Evolutionary conservation across 2,329 filamentous ascomycete genomes (phyloP).

Genomic region (Aspergillus sp.): DNA sequence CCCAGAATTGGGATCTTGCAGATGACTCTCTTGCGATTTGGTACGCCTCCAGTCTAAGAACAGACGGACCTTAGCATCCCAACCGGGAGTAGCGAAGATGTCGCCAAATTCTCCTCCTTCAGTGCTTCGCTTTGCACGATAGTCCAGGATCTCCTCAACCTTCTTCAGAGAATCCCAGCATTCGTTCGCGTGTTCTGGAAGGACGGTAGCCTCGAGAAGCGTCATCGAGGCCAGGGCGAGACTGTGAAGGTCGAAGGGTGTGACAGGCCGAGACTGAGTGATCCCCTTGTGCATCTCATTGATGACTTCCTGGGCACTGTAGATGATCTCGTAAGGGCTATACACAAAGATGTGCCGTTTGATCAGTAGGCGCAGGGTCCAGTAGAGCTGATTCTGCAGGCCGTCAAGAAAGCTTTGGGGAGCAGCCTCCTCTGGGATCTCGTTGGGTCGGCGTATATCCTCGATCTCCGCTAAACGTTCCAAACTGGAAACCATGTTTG

Average conservation of each 20-base stretch:
- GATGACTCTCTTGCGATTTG: constrained; percentile 33
- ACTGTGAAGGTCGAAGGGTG: constrained; percentile 43
- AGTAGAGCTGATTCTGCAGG: constrained; percentile 42
- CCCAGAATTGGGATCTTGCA: constrained; percentile 23
- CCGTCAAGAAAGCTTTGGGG: constrained; percentile 33
- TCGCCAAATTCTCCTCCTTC: constrained; percentile 35
- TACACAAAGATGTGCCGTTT: constrained; percentile 44
- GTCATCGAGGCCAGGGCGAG: constrained; percentile 42
- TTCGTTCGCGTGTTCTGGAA: constrained; percentile 37
- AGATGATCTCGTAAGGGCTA: constrained; percentile 42
- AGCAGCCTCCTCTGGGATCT: constrained; percentile 23
- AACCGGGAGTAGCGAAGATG: constrained; percentile 38
- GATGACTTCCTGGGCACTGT: constrained; percentile 39
- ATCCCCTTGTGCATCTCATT: constrained; percentile 39
- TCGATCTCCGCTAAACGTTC: constrained; percentile 39
- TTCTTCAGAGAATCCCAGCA: constrained; percentile 48
- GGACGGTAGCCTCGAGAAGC: constrained; percentile 41
- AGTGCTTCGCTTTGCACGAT: constrained; percentile 36
- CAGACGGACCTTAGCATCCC: constrained; percentile 41
- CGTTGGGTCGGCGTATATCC: constrained; percentile 29
- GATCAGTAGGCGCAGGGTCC: constrained; percentile 42
- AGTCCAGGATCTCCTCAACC: constrained; percentile 50
- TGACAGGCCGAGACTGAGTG: constrained; percentile 28
- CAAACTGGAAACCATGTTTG: constrained; percentile 35
- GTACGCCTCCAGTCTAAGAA: constrained; percentile 40